Evolutionary conservation across 768 basidiomycete genomes (phyloP).

Genomic region (Lepiota venenata): DNA sequence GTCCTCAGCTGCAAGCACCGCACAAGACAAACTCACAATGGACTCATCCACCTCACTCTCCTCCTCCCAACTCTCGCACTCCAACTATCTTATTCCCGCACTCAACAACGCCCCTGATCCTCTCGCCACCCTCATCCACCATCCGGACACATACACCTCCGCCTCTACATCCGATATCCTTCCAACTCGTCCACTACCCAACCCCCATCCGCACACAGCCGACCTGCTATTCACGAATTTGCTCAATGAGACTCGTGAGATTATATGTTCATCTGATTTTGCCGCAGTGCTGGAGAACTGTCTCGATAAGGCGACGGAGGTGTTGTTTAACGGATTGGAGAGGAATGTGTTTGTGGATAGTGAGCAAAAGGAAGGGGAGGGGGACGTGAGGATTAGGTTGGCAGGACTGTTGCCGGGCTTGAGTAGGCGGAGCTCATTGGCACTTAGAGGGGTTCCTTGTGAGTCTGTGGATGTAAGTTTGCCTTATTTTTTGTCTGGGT

Average conservation of each 20-base stretch:
- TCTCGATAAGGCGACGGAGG: conserved; percentile 65
- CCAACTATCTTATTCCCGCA: conserved; percentile 25
- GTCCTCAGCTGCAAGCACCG: neutral
- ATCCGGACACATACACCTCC: neutral
- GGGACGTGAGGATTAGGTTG: conserved; percentile 52
- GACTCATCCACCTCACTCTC: conserved; percentile 22
- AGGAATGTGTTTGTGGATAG: conserved; percentile 52
- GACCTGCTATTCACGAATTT: conserved; percentile 57
- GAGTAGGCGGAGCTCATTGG: conserved; percentile 71
- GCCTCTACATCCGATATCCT: neutral
- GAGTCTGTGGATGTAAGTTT: conserved; percentile 76
- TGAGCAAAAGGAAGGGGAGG: conserved; percentile 26
- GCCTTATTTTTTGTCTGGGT: neutral
- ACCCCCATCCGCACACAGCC: conserved; percentile 27
- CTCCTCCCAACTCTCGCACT: conserved; percentile 28
- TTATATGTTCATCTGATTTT: conserved; percentile 70
- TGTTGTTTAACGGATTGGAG: conserved; percentile 62
- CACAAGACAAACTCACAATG: too few species aligned
- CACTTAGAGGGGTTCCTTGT: conserved; percentile 68
- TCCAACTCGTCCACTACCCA: conserved; percentile 18
- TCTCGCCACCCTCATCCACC: too few species aligned
- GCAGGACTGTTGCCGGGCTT: conserved; percentile 81
- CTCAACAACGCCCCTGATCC: conserved; percentile 6
- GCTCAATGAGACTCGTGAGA: conserved; percentile 62
- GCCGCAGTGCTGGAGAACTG: conserved; percentile 65